Percentiles rank a stretch among this genome's conserved stretches.
phyloP scores from a whole-genome alignment of 2,329 filamentous ascomycete genomes.

The Myriosclerotinia curreyana region DNA sequence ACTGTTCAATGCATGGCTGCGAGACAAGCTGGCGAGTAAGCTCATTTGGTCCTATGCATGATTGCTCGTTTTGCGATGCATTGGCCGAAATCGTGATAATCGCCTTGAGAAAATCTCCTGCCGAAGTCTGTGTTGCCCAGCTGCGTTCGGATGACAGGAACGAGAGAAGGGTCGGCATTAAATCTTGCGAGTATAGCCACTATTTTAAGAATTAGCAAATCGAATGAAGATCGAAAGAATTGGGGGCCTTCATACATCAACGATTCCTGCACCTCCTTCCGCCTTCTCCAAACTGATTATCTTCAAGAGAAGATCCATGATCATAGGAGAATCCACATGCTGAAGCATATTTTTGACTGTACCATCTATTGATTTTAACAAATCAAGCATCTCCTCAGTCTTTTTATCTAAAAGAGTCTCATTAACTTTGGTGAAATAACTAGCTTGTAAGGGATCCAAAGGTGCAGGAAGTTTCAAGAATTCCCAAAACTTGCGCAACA shows the following conservation, averaged over 20 bases:
- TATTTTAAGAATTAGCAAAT: slow-evolving; percentile 40
- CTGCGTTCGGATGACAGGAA: slow-evolving; percentile 83
- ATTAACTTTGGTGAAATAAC: slow-evolving; percentile 98
- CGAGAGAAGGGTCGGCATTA: slow-evolving; percentile 82
- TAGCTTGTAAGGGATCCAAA: slow-evolving; percentile 87
- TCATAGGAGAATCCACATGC: slow-evolving; percentile 95
- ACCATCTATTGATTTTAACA: slow-evolving; percentile 79
- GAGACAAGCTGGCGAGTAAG: slow-evolving; percentile 94
- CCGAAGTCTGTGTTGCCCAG: slow-evolving; percentile 90
- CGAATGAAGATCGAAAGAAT: not conserved
- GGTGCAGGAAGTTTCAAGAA: slow-evolving; percentile 83
- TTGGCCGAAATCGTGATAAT: slow-evolving; percentile 99
- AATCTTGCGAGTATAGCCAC: slow-evolving; percentile 88
- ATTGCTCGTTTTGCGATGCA: slow-evolving; percentile 94
- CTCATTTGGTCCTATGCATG: slow-evolving; percentile 98
- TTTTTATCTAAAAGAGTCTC: slow-evolving; percentile 97
- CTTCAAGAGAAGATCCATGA: slow-evolving; percentile 95
- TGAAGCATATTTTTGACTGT: slow-evolving; percentile 82
- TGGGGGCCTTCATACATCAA: slow-evolving; percentile 64
- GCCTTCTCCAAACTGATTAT: slow-evolving; percentile 95
- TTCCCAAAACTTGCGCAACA: slow-evolving; percentile 83
- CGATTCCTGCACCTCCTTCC: slow-evolving; percentile 86
- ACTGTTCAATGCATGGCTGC: slow-evolving; percentile 71
- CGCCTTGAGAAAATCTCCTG: slow-evolving; percentile 95
- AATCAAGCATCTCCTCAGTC: slow-evolving; percentile 91